Base-by-base conservation (phyloP, 2,329 filamentous ascomycete species). In the Sordariomycetes sp. region DNA sequence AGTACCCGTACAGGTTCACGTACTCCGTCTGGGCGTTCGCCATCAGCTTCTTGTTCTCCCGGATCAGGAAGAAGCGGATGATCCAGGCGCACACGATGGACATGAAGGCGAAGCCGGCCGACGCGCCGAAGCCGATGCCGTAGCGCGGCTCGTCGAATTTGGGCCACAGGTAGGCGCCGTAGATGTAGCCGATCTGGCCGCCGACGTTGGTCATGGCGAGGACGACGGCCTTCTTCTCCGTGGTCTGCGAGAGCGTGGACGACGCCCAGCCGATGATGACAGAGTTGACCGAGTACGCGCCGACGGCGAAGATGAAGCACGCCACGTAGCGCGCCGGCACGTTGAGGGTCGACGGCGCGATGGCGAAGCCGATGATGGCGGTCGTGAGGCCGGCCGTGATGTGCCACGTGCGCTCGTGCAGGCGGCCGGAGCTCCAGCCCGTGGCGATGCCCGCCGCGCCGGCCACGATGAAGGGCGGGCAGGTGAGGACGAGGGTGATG, bases 401-500 rank as follows among this genome's bases (percentile, higher is more conserved):
- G 57, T 79, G 76, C 74, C 74, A 78, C 0, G 75, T 77, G 14
- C 76, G 71, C 62, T 79, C 76, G 55, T 78, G 73, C 55, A 74
- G 66, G 2, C 72, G 70, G 0, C 77, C 79, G 2, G 77, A 79
- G 57, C 71, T 78, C 73, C 75, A 79, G 1, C 75, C 77, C 11
- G 75, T 73, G 6, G 72, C 61, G 43, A 80, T 74, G 11, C 75
- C 76, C 1, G 72, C 72, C 0, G 69, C 71, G 14, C 76, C 77
- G 1, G 78, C 78, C 37, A 78, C 68, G 46, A 79, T 69, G 64
- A 78, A 81, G 0, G 79, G 79, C 0, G 79, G 79, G 59, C 75
- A 77, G 6, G 78, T 80, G 59, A 82, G 72, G 12, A 78, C 70
- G 0, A 81, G 71, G 0, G 79, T 80, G 54, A 79, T 71, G 1